Conservation (phyloP, 164 flowering plant genomes). For the Kingdonia uniflora region DNA sequence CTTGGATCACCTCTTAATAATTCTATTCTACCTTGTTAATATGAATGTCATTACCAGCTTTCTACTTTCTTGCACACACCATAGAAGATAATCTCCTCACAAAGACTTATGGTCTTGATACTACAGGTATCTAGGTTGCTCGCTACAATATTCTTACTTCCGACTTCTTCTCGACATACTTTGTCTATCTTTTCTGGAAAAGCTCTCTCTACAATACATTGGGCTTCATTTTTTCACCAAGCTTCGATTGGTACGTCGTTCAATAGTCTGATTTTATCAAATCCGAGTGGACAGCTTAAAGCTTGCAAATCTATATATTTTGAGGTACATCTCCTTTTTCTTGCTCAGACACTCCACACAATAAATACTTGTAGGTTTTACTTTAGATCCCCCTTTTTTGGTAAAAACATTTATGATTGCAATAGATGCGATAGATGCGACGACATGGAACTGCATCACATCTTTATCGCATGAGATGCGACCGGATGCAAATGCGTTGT, state of each 20-base stretch:
- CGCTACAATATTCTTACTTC: slow-evolving; percentile 39
- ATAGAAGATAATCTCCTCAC: no score
- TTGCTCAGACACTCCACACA: not conserved
- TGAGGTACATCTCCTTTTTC: slow-evolving; percentile 33
- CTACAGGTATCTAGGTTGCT: slow-evolving; percentile 83
- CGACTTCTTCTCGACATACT: slow-evolving; percentile 27
- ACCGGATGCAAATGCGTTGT: no score
- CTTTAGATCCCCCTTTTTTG: no score
- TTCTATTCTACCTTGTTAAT: no score
- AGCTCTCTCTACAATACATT: slow-evolving; percentile 44
- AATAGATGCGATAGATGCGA: no score
- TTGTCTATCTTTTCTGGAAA: slow-evolving; percentile 25
- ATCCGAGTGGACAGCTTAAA: slow-evolving; percentile 21
- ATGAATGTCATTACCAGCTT: no score
- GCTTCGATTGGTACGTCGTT: slow-evolving; percentile 77
- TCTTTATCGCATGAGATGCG: no score
- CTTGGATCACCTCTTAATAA: no score
- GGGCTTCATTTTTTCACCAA: slow-evolving; percentile 95
- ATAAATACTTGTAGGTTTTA: no score
- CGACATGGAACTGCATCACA: no score
- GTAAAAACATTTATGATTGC: no score
- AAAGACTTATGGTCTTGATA: not conserved
- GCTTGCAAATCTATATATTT: slow-evolving; percentile 11
- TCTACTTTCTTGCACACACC: no score
- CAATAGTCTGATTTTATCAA: slow-evolving; percentile 37